Conservation (phyloP, 2,329 filamentous ascomycete genomes). For the Lachnellula suecica region DNA sequence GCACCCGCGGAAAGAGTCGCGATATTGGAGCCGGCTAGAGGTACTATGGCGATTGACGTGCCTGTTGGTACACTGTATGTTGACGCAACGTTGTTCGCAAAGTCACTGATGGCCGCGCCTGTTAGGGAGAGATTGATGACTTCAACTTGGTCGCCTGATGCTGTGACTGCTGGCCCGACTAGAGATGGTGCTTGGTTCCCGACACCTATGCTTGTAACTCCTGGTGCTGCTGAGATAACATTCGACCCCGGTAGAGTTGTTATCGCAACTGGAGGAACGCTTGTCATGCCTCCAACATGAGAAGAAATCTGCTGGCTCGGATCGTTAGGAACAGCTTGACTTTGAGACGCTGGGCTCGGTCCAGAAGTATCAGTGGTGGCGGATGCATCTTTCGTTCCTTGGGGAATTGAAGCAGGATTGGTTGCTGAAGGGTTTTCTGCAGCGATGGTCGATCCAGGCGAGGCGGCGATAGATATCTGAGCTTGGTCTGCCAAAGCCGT, state of each 20-base stretch:
- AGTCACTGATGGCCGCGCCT: background rate
- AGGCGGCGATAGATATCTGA: background rate
- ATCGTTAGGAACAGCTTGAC: background rate
- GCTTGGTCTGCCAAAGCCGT: background rate
- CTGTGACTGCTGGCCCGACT: slow-evolving; percentile 1
- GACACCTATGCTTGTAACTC: background rate
- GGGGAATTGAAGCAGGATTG: background rate
- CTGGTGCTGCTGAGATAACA: background rate
- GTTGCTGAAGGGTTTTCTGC: background rate
- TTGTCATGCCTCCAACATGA: background rate
- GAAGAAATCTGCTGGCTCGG: background rate
- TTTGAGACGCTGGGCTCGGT: background rate
- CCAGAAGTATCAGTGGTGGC: background rate
- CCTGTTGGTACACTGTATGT: background rate
- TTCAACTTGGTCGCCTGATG: background rate
- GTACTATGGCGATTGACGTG: slow-evolving; percentile 2
- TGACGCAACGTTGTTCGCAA: background rate
- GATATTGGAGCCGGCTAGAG: slow-evolving; percentile 8
- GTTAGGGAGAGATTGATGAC: background rate
- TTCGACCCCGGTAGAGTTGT: background rate
- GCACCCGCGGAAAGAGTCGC: slow-evolving; percentile 4
- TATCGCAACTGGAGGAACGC: background rate
- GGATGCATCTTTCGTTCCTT: background rate
- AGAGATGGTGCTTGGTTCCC: background rate
- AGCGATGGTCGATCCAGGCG: background rate